A percentile compares a stretch with the other conserved stretches of the same genome.
These are phyloP conservation scores for Pseudogymnoascus destructans DNA, from an alignment of 2,329 filamentous ascomycete species.

Conservation along the genomic window DNA sequence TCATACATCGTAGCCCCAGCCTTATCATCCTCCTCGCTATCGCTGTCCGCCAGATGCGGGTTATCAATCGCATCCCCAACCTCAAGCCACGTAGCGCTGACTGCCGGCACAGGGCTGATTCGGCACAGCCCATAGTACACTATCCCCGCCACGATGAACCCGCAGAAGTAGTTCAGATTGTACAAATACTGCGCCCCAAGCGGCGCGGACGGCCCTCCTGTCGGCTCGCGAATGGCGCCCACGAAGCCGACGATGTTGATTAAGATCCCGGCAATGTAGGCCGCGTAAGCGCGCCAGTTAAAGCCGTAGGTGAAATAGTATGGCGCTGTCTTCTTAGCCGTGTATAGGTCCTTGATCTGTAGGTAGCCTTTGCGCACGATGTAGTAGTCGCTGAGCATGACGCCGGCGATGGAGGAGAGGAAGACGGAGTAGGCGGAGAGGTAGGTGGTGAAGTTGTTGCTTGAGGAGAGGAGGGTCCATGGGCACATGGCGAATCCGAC, in stretches of 20 bases:
- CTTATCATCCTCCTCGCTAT: conserved; percentile 16
- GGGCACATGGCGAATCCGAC: conserved; percentile 80
- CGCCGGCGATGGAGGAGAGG: conserved; percentile 84
- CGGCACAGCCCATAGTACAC: conserved; percentile 61
- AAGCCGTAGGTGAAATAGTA: conserved; percentile 67
- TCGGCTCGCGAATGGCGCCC: conserved; percentile 53
- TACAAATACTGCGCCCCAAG: conserved; percentile 74
- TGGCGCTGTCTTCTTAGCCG: conserved; percentile 47
- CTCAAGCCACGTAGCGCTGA: conserved; percentile 65
- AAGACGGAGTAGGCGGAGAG: conserved; percentile 88
- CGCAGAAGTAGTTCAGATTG: conserved; percentile 80
- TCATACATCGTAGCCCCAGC: not conserved
- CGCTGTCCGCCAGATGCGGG: conserved; percentile 12
- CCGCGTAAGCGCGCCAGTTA: conserved; percentile 71
- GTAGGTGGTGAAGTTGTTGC: conserved; percentile 83
- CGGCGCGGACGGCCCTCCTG: conserved; percentile 40
- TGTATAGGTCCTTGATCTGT: conserved; percentile 67
- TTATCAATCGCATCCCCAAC: conserved; percentile 51
- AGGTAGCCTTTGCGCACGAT: conserved; percentile 70
- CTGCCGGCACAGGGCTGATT: conserved; percentile 59
- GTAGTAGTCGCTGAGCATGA: conserved; percentile 84
- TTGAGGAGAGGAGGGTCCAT: conserved; percentile 60
- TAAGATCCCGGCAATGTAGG: conserved; percentile 71
- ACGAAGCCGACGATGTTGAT: conserved; percentile 90
- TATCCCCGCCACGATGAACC: conserved; percentile 55